Base-by-base conservation (phyloP, 202 grass and related monocot species). In the Thinopyrum obtusiflorum region DNA sequence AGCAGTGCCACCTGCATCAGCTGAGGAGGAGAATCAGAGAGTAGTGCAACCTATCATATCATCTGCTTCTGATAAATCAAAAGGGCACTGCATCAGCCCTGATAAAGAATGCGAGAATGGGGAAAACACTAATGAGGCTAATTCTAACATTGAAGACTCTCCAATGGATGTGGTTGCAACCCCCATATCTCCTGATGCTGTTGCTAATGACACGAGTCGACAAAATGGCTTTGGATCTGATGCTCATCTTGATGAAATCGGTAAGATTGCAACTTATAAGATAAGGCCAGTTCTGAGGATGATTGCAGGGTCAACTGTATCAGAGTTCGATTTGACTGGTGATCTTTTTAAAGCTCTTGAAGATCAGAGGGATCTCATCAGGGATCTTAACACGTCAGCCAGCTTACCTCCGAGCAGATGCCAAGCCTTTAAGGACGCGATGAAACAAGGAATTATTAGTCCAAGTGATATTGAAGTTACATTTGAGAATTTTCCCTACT, bases 401-500 rank as follows among this genome's bases (percentile, higher is more conserved):
- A 81, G 70, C 86, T 86, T 96, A 39, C 91, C 96, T 13, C 68
- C 92, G 57, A 88, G 77, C 82, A 94, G 90, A 86, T 92, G 86
- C 49, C 90, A 99, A 97, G 89, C 88, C 73, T 97, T 94, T 87
- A 99, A 99, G 86, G 90, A 97, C 74, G 85, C 87, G 44, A 89
- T 99, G 92, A 95, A 94, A 84, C 88, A 94, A 86, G 92, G 84
- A 87, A 93, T 99, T 85, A 78, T 99, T 80, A 86, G 76, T 88
- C 87, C 93, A 87, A 89, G 84, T 82, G 92, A 99, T 84, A 97
- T 94, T 75, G 87, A 94, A 49, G 90, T 94, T 87, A 90, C 92
- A 53, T 94, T 96, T 80, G 92, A 97, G 77, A 93, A 87, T 79
- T 99, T 99, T 79, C 97, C 97, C 37, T 99, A 99, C 80, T 99